These are phyloP conservation scores for Lentinula raphanica DNA, from an alignment of 768 basidiomycete species.

Conservation along the genomic window DNA sequence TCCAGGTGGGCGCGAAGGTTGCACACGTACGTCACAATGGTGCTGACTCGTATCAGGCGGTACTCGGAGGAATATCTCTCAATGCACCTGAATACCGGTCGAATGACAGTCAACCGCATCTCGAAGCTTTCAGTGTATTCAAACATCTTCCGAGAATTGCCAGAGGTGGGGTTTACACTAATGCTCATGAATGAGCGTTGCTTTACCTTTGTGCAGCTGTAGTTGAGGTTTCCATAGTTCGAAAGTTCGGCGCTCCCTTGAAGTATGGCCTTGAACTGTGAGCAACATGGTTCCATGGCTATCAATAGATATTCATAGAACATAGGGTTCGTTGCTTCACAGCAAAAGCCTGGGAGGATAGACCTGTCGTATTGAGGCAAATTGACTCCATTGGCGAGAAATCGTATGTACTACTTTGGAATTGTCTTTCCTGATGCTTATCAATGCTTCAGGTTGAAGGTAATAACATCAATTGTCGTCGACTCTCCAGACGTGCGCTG, in stretches of 20 bases:
- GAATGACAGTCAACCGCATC: constrained; percentile 62
- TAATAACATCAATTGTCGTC: constrained; percentile 2
- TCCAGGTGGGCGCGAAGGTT: constrained; percentile 50
- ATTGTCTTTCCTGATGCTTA: neutral
- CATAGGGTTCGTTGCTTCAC: constrained; percentile 66
- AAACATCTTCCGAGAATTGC: constrained; percentile 73
- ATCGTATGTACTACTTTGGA: constrained; percentile 54
- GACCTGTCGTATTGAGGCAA: constrained; percentile 79
- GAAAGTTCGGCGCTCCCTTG: constrained; percentile 58
- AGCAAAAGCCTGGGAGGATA: constrained; percentile 90
- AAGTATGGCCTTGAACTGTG: constrained; percentile 75
- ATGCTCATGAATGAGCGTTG: too few species aligned
- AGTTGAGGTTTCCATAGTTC: constrained; percentile 69
- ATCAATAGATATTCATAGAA: neutral
- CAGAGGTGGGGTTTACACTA: constrained; percentile 43
- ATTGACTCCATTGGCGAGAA: constrained; percentile 89
- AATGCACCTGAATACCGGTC: constrained; percentile 64
- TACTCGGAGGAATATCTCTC: constrained; percentile 67
- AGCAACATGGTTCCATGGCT: constrained; percentile 18
- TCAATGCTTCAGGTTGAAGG: constrained; percentile 27
- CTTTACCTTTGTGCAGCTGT: constrained; percentile 46
- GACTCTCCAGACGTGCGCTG: constrained; percentile 14
- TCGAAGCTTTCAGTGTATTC: constrained; percentile 69
- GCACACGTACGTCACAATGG: too few species aligned
- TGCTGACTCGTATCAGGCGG: constrained; percentile 40